Evolutionary conservation across 495 filamentous ascomycete species (phyloP).

Genomic region (Usnea hakonensis): DNA sequence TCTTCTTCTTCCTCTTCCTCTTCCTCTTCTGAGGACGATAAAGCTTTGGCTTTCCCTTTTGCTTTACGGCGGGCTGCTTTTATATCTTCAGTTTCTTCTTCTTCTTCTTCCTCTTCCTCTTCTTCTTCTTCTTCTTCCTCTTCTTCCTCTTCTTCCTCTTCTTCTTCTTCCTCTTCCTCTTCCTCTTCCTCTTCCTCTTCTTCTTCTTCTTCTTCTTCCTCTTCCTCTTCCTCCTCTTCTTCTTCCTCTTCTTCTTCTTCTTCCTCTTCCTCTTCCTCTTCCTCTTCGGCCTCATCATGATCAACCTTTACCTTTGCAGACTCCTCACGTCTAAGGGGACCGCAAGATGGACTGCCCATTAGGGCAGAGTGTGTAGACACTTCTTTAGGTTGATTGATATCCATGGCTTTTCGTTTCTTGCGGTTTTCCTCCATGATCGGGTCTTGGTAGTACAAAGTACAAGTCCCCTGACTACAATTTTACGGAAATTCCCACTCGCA

Average conservation of each 20-base stretch:
- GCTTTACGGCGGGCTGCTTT: background rate
- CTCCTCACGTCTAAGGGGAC: background rate
- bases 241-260: too few relatives aligned
- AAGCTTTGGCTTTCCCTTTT: background rate
- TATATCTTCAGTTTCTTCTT: too few relatives aligned
- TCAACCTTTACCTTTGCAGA: background rate
- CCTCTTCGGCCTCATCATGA: background rate
- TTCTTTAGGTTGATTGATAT: background rate
- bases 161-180: too few relatives aligned
- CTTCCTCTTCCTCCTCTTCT: background rate
- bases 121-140: background rate
- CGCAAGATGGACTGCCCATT: background rate
- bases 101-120: background rate
- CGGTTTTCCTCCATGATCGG: background rate
- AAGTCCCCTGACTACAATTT: too few relatives aligned
- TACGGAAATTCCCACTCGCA: too few relatives aligned
- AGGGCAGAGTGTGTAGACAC: background rate
- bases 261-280: background rate
- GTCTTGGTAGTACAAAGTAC: background rate
- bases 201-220: background rate
- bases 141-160: background rate
- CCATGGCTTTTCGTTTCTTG: background rate
- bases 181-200: background rate
- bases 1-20: background rate
- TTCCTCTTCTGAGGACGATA: background rate